Base-by-base conservation (phyloP, 768 basidiomycete species). In the Termitomyces sp. region DNA sequence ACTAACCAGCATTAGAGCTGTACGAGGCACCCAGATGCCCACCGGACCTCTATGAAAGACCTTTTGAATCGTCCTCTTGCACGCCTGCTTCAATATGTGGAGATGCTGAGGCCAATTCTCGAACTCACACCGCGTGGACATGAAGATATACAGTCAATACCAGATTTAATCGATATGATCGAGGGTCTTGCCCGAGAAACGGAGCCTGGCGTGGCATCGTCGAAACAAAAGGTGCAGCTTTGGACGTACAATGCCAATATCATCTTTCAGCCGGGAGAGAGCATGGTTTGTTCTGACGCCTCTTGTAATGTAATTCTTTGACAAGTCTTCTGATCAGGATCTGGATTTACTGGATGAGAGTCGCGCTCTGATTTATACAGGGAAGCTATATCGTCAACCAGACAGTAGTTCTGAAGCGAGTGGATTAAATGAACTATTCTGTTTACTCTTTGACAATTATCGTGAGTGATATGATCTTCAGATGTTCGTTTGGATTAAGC, bases 381-480 rank as follows among this genome's bases (percentile, higher is more conserved):
- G 94, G 8, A 90, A 86, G 61, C 71, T 98, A 21, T 75, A 89
- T 44, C 81, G 93, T 46, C 91, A 93, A 59, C 88, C 91, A 5
- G 94, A 96, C 40, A 84, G 82, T 19, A 86, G 85, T 19, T 80
- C 89, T 58, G 86, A 88, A 66, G 82, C 82, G 80, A 86, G 75
- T 58, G 88, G 84, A 40, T 94, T 91, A 88, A 83, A 82, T 19
- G 94, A 98, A 63, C 75, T 95, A 1, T 90, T 88, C 61, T 87
- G 95, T 3, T 76, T 98, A 54, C 74, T 99, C 4, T 97, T 99
- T 67, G 97, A 99, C 67, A 94, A 98, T 66, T 99, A 97, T 64
- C 68, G 94, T 94, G 63, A 68, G 88, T 70, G 14, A 27, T 12
- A 16, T n/a, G 12, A 16, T 32, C 30, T 25, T 56, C 32, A 39